Conservation (phyloP, 2,329 filamentous ascomycete genomes). For the Didymella pomorum region DNA sequence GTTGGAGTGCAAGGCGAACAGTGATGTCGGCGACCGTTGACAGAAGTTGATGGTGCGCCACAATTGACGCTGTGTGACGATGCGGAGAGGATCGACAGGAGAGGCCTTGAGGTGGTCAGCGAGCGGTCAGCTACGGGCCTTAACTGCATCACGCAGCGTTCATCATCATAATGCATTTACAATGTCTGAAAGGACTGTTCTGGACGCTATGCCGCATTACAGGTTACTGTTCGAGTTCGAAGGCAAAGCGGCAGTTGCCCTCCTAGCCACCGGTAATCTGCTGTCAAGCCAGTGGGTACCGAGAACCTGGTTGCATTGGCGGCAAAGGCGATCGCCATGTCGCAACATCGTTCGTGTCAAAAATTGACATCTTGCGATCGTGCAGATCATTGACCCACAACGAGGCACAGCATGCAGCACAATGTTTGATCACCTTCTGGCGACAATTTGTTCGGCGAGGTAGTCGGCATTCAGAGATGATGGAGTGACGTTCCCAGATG, state of each 20-base stretch:
- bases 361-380: conserved; percentile 9
- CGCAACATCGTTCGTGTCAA: conserved; percentile 18
- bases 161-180: background rate
- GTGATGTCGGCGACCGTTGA: background rate
- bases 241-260: background rate
- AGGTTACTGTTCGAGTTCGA: background rate
- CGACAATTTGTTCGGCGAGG: background rate
- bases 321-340: conserved; percentile 19
- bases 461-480: background rate
- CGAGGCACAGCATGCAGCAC: conserved; percentile 11
- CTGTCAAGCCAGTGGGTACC: conserved; percentile 16
- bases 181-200: background rate
- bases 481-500: conserved; percentile 2
- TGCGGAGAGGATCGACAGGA: conserved; percentile 21
- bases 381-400: conserved; percentile 4
- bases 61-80: conserved; percentile 4
- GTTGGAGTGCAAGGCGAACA: background rate
- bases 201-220: background rate
- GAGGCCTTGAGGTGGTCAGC: conserved; percentile 12
- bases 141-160: background rate
- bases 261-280: conserved; percentile 7
- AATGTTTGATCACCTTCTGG: conserved; percentile 8
- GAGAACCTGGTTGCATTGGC: conserved; percentile 21
- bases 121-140: background rate
- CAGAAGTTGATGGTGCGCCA: conserved; percentile 17